Conservation (phyloP, 495 filamentous ascomycete species). For the Neurospora cerealis region DNA sequence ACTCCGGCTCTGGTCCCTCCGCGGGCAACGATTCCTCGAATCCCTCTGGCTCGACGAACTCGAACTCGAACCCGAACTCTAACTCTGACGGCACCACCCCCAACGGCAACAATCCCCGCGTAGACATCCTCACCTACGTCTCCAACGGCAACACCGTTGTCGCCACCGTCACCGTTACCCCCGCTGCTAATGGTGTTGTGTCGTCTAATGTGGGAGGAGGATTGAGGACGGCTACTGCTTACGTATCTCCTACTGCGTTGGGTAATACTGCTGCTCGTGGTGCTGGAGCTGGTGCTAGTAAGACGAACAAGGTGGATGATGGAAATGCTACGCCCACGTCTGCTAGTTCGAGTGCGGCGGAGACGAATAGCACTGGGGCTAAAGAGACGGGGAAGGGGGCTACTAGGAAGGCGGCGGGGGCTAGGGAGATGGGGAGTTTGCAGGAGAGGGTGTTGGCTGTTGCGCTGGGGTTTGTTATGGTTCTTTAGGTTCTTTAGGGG, state of each 20-base stretch:
- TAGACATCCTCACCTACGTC: neutral
- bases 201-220: neutral
- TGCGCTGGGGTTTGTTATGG: neutral
- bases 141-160: neutral
- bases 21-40: neutral
- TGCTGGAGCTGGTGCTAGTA: neutral
- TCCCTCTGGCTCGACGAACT: neutral
- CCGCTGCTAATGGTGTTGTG: neutral
- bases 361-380: neutral
- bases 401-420: neutral
- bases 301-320: neutral
- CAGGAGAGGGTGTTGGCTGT: neutral
- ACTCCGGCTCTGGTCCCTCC: neutral
- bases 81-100: neutral
- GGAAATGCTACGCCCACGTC: neutral
- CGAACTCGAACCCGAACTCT: neutral
- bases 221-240: neutral
- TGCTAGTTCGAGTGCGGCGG: neutral
- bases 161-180: neutral
- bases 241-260: neutral
- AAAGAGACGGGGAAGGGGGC: neutral
- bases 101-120: neutral
- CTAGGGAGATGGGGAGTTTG: neutral
- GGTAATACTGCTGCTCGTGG: neutral
- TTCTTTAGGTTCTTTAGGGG: neutral